Base-by-base conservation (phyloP, 208 protist species). In the Wallacemonas sp. region DNA sequence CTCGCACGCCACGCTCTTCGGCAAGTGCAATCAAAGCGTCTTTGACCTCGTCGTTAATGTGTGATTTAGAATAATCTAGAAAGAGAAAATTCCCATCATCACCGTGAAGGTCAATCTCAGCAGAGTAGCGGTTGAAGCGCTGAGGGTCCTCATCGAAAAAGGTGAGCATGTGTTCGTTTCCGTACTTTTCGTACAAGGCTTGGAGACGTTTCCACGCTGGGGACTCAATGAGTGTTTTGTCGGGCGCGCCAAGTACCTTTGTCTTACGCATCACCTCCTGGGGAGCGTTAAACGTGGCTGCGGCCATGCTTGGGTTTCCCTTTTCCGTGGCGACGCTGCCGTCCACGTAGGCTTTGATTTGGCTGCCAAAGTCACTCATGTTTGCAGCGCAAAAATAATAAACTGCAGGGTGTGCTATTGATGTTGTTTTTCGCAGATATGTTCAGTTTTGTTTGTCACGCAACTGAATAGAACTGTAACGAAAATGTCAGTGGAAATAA, bases 51-150 rank as follows among this genome's bases (percentile, higher is more conserved):
- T 98, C 92, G 41, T 88, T 97, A 63, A 98, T 91, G 46, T 90
- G 77, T 41, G 98, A 95, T 71, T 99, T 99, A 39, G 91, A 98
- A 68, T 96, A 99, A 80, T 99, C 98, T 19, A 94, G 65, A 27
- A 99, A 85, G 28, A 98, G 68, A 51, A 98, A 87, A 39, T 90
- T 88, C 64, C 75, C 77, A 44, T 90, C 77, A 22, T 69, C 55
- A 17, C 67, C 70, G 30, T 72, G 74, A 15, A 90, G 69, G 42
- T 85, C 77, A 21, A 95, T 69, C 62, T 89, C 71, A 24, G 93
- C 22, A 19, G 82, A 90, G 62, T 93, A 89, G 21, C 80, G 69
- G 33, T 77, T 17, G 49, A 92, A 91, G n/a, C 90, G 75, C 30
- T 93, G 67, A 11, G 46, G 39, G 41, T 93, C 78, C 2, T 66